These are phyloP conservation scores for Blastobotrys petasosporus DNA, from an alignment of 1,139 yeast species.

Conservation along the genomic window DNA sequence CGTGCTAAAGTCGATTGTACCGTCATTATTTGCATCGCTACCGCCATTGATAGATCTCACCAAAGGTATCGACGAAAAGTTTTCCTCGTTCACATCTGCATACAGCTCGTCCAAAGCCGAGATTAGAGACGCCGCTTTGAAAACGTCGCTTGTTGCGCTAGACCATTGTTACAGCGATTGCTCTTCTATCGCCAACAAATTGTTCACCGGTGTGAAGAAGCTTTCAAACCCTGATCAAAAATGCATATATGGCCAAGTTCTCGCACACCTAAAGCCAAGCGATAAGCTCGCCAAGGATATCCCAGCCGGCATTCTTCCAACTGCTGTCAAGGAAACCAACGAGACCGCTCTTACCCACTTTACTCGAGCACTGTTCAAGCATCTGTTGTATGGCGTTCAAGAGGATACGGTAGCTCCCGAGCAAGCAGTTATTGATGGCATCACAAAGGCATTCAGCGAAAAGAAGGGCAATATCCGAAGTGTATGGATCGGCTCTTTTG, in stretches of 20 bases:
- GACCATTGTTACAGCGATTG: constrained; percentile 22
- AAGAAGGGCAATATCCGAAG: constrained; percentile 57
- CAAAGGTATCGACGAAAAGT: constrained; percentile 41
- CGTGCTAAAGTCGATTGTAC: constrained; percentile 50
- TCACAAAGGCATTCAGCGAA: constrained; percentile 57
- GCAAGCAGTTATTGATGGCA: constrained; percentile 30
- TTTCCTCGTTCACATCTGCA: constrained; percentile 56
- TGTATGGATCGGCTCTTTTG: constrained; percentile 60
- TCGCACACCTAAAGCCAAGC: constrained; percentile 25
- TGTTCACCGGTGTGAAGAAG: constrained; percentile 49
- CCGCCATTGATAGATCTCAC: constrained; percentile 36
- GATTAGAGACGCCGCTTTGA: constrained; percentile 51
- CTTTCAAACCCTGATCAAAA: constrained; percentile 63
- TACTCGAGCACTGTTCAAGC: constrained; percentile 46
- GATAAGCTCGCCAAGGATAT: constrained; percentile 34
- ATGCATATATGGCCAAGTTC: constrained; percentile 39
- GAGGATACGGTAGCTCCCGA: constrained; percentile 16
- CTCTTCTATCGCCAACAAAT: constrained; percentile 43
- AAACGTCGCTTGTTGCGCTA: constrained; percentile 34
- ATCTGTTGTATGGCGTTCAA: constrained; percentile 31
- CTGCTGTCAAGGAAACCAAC: constrained; percentile 66
- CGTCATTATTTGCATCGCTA: constrained; percentile 42
- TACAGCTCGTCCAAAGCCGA: constrained; percentile 66
- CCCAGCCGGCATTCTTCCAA: constrained; percentile 42
- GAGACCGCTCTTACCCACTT: constrained; percentile 54